Conservation (phyloP, 345 rosid genomes). For the Populus ilicifolia region DNA sequence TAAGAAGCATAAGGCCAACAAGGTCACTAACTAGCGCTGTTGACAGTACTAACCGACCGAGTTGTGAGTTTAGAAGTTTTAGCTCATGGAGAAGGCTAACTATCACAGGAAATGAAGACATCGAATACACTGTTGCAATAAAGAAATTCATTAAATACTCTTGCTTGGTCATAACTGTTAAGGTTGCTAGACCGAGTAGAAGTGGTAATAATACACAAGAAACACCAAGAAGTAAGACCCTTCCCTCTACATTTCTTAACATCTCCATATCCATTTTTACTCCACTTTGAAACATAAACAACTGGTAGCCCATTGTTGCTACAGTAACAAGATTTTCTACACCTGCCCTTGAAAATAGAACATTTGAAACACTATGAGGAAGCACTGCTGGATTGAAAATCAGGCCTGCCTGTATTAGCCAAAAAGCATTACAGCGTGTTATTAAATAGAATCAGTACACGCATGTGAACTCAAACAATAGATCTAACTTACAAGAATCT, state of each 20-base stretch:
- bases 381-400: neutral
- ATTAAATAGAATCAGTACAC: no score
- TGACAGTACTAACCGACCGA: slow-evolving; percentile 24
- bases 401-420: neutral
- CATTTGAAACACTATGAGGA: neutral
- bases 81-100: slow-evolving; percentile 17
- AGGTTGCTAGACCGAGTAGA: neutral
- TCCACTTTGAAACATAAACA: slow-evolving; percentile 21
- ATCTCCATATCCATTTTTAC: slow-evolving; percentile 24
- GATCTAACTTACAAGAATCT: neutral
- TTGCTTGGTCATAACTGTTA: neutral
- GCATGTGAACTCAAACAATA: neutral
- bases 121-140: neutral
- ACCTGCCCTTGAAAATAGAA: neutral
- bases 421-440: neutral
- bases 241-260: slow-evolving; percentile 11
- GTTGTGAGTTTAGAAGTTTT: slow-evolving; percentile 18
- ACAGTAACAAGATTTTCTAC: neutral
- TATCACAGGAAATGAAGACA: slow-evolving; percentile 17
- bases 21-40: slow-evolving; percentile 17
- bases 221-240: slow-evolving; percentile 1
- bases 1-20: neutral
- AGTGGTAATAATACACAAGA: slow-evolving; percentile 3
- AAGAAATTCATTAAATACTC: neutral
- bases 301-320: slow-evolving; percentile 6